A percentile compares a stretch with the other conserved stretches of the same genome.
Conservation (phyloP, 139 green algal species). For the Micractinium conductrix region DNA sequence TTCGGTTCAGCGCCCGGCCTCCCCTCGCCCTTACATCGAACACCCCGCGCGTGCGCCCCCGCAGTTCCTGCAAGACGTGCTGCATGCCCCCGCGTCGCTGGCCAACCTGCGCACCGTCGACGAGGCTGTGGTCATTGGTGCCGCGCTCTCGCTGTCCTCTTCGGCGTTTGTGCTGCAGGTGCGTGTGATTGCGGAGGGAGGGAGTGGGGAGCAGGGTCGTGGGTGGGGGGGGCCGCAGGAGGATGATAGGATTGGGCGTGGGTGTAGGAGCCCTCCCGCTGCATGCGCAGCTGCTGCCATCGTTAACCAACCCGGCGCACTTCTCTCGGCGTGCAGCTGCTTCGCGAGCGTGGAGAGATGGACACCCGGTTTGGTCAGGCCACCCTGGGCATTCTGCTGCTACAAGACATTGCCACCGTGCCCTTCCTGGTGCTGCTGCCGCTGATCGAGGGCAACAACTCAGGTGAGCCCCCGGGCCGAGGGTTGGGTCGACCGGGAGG, state of each 20-base stretch:
- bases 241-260: no score
- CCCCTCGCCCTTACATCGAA: no score
- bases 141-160: conserved; percentile 86
- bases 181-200: no score
- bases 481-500: not conserved
- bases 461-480: conserved; percentile 11
- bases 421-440: conserved; percentile 94
- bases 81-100: conserved; percentile 48
- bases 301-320: no score
- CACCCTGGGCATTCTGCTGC: conserved; percentile 95
- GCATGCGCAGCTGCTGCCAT: not conserved
- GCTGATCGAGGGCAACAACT: conserved; percentile 64
- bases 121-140: conserved; percentile 91
- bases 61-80: conserved; percentile 81
- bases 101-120: conserved; percentile 64
- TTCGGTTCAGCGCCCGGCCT: not conserved
- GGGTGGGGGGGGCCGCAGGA: no score
- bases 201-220: no score
- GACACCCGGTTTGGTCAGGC: conserved; percentile 85
- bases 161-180: conserved; percentile 94
- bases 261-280: no score
- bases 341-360: conserved; percentile 87
- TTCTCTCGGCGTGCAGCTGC: conserved; percentile 72
- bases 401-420: conserved; percentile 95
- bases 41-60: no score